Evolutionary conservation across 352 stramenopile species (phyloP), one percentile per base, ranked within the genome.

Genomic region (Globisporangium okanoganense): DNA sequence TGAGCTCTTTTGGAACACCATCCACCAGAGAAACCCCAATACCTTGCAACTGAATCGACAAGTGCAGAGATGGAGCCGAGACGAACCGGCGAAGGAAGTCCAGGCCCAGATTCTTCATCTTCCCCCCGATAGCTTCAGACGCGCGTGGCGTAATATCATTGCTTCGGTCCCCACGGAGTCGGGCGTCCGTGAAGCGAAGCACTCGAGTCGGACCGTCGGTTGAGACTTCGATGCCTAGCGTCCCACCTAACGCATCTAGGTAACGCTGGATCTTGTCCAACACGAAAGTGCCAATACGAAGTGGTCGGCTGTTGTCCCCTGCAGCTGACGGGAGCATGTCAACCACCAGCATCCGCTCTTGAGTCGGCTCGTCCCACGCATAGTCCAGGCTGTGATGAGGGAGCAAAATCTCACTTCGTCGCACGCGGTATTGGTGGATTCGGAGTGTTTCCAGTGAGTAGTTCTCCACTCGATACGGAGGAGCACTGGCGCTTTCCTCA

Each of bases 401-500:
- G 20, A 96, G 66, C 33, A 96, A 57, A 58, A 95, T 92, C 41
- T 96, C 87, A 67, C 84, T 94, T 40, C 78, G 80, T 31, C 83
- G 81, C 2, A 96, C 87, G 25, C 82, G 74, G 35, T 89, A 78
- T 62, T 95, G 87, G 36, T 96, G 85, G 24, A 92, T 83, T 48
- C 87, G 85, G 51, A 96, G 74, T 20, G 87, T 96, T 65, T 96
- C 87, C 18, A 96, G 62, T 27, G 87, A 96, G 68, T 92, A 96
- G 43, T 96, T 96, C 35, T 96, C 87, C 35, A 96, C 82, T 20
- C 87, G 85, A 62, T 95, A 96, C 31, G 87, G 87, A 4, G 87
- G 85, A 5, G 78, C 82, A 56, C 76, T 90, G 6, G 79, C 87
- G 29, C 69, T 85, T 64, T 94, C 85, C 70, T 93, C 85, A 24